A percentile compares a stretch with the other conserved stretches of the same genome.
These are phyloP conservation scores for Penicillium tannophilum DNA, from an alignment of 495 filamentous ascomycete genomes.

Conservation along the genomic window DNA sequence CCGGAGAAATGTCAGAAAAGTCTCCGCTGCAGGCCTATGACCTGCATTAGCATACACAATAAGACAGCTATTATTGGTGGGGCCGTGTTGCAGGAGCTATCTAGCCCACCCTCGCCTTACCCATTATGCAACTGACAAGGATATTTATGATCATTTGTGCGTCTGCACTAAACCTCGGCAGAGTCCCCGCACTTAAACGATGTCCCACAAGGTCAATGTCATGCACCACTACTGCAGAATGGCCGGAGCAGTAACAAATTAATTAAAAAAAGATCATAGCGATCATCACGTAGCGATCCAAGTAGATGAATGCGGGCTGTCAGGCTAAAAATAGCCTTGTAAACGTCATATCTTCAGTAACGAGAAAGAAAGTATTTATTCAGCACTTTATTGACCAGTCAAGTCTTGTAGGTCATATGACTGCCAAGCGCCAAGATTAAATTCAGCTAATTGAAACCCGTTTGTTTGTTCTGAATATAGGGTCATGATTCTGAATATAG, in stretches of 20 bases:
- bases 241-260: not conserved
- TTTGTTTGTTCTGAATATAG: no score
- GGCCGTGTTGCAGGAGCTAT: not conserved
- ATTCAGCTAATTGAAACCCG: no score
- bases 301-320: not conserved
- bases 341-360: not conserved
- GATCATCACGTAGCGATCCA: not conserved
- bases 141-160: conserved; percentile 1
- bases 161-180: not conserved
- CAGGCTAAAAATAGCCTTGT: not conserved
- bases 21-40: not conserved
- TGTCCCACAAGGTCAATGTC: not conserved
- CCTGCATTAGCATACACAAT: not conserved
- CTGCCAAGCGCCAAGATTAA: not conserved
- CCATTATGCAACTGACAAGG: not conserved
- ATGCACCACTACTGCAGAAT: not conserved
- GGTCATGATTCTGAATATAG: no score
- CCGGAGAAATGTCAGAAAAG: not conserved
- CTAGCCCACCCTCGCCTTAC: not conserved
- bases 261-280: not conserved
- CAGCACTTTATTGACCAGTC: no score
- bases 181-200: not conserved
- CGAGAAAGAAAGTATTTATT: no score
- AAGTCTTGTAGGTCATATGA: not conserved
- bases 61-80: not conserved